Evolutionary conservation across 257 asterid genomes (phyloP).

Genomic region (Nemophila menziesii): DNA sequence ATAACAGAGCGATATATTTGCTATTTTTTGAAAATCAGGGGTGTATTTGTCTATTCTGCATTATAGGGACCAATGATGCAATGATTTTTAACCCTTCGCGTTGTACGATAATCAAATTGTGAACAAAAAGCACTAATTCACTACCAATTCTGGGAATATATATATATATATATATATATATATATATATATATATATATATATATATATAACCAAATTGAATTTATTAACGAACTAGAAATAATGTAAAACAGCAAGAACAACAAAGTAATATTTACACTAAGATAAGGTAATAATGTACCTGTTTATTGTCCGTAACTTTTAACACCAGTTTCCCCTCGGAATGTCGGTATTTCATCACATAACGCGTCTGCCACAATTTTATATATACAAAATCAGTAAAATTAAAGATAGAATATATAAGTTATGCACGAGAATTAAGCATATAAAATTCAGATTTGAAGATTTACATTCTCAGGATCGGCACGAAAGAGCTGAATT

Average conservation of each 20-base stretch:
- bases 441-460: not conserved
- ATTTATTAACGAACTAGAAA: not conserved
- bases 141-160: too few relatives aligned
- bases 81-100: too few relatives aligned
- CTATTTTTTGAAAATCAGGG: too few relatives aligned
- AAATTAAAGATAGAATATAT: not conserved
- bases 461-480: constrained; percentile 48
- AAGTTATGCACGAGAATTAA: not conserved
- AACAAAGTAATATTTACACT: not conserved
- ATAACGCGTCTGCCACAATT: constrained; percentile 55
- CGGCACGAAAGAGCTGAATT: constrained; percentile 52
- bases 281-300: constrained; percentile 15
- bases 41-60: too few relatives aligned
- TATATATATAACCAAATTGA: not conserved
- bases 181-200: too few relatives aligned
- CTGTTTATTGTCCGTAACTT: constrained; percentile 77
- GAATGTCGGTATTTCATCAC: constrained; percentile 76
- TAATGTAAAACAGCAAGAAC: not conserved
- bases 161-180: too few relatives aligned
- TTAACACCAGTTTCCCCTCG: constrained; percentile 80
- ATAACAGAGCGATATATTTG: too few relatives aligned
- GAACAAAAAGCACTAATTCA: too few relatives aligned
- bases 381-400: constrained; percentile 3
- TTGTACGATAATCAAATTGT: too few relatives aligned
- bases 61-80: too few relatives aligned